Base-by-base conservation (phyloP, 371 early-diverging fungal species). In the Rhizopus stolonifer region DNA sequence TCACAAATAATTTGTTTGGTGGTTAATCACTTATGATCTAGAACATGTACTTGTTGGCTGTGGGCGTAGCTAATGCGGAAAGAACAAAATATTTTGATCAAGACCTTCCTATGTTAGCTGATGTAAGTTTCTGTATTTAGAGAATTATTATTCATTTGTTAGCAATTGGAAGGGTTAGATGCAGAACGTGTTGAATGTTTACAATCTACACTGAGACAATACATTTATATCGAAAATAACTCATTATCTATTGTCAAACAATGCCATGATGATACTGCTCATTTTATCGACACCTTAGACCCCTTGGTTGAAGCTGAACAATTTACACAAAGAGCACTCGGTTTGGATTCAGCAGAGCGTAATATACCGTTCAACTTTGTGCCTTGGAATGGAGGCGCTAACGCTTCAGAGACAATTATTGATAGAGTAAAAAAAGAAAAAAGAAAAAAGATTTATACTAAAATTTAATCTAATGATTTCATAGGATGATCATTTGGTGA, bases 91-190 rank as follows among this genome's bases (percentile, higher is more conserved):
- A 84, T 49, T 83, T 76, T 51, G 74, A 81, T 39, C 69, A 65
- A 19, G 86, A 87, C 48, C 54, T 86, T 24, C 86, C 87, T 4
- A 69, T 60, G 8, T 49, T 89, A 15, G 76, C 83, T 3, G 73
- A 87, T 67, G 86, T 86, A 79, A 73, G n/a, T n/a, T n/a, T n/a
- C n/a, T n/a, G n/a, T n/a, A n/a, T n/a, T n/a, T n/a, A n/a, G n/a
- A n/a, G n/a, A n/a, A n/a, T n/a, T n/a, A n/a, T n/a, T n/a, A n/a
- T n/a, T n/a, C n/a, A n/a, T n/a, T n/a, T n/a, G n/a, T n/a, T 66
- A 88, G 88, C 75, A 84, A 49, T 61, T 87, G 51, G 79, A 89
- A 79, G 69, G 60, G 2, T 58, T 86, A 33, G 81, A 86, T 46
- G 70, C 56, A 25, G 69, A 72, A 34, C 80, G 87, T 10, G 72